Evolutionary conservation across 306 rosid species (phyloP), one percentile per base, ranked within the genome.

Genomic region (Styphnolobium japonicum): DNA sequence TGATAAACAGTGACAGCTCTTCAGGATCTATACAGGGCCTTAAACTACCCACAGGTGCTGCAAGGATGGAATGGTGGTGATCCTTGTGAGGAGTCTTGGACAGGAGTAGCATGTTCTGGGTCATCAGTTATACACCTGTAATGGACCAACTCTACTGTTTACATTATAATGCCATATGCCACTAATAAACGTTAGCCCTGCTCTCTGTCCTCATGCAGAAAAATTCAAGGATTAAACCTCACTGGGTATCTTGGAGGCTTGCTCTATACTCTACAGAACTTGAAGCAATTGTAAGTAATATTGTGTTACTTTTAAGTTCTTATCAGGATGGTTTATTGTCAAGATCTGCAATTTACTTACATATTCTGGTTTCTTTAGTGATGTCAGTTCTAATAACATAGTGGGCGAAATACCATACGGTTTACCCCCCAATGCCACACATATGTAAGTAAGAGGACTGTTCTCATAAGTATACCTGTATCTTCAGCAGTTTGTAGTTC

Each of bases 31-130:
- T 93, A 90, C 82, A 81, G 71, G 76, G 40, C 90, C 71, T 85
- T 95, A 73, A 91, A 93, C 83, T 33, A 46, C 31, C 90, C 98
- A 33, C 46, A 66, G 9, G 79, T 12, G 87, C 89, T 95, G 80
- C 78, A 71, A 57, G 89, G 92, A 56, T 95, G 98, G 98, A 85
- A 87, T 31, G 85, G 92, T 40, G 82, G 73, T 46, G 97, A 95
- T 86, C 99, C 99, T 72, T 95, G 99, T 68, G 89, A 62, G 78
- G 93, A 95, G 82, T 85, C 89, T 78, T 95, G 98, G 99, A 76
- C 80, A 2, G 99, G 99, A 84, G 96, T 93, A 11, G 87, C 85
- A 48, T 95, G 98, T 83, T 88, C 80, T 78, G 93, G 88, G 0
- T 84, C 98, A 34, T 93, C 98, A 40, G 88, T 95, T 71, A 82